These are phyloP conservation scores for Trametes sanguinea DNA, from an alignment of 768 basidiomycete species.

Conservation along the genomic window DNA sequence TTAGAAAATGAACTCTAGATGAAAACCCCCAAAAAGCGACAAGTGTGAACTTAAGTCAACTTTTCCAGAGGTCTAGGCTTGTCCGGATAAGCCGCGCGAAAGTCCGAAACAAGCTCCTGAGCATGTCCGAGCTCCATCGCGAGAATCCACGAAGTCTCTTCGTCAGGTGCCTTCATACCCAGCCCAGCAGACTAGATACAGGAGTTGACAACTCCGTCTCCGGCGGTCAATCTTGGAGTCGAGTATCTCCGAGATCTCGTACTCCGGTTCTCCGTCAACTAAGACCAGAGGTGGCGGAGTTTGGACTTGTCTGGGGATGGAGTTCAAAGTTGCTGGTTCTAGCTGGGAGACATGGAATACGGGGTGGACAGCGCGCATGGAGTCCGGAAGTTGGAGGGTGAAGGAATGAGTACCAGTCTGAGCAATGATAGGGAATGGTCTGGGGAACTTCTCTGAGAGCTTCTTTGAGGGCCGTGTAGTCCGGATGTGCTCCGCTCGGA, in stretches of 20 bases:
- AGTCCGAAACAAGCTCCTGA: background rate
- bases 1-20: too few species aligned
- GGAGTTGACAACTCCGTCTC: background rate
- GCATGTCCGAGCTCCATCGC: conserved; percentile 1
- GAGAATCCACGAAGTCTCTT: conserved; percentile 1
- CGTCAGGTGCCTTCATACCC: conserved; percentile 5
- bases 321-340: background rate
- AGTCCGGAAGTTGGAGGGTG: conserved; percentile 27
- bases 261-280: conserved; percentile 14
- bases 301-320: background rate
- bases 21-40: too few species aligned
- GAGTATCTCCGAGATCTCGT: conserved; percentile 17
- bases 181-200: conserved; percentile 4
- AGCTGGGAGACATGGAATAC: conserved; percentile 29
- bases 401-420: conserved; percentile 25
- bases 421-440: conserved; percentile 27
- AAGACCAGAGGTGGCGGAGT: conserved; percentile 13
- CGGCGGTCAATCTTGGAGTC: conserved; percentile 15
- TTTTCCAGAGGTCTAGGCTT: background rate
- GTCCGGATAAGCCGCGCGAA: background rate
- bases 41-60: too few species aligned
- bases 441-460: conserved; percentile 25
- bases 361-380: conserved; percentile 24
- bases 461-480: conserved; percentile 22
- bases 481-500: background rate